A percentile compares a stretch with the other conserved stretches of the same genome.
Evolutionary conservation across 331 rosid species (phyloP).

Genomic region (Cydonia oblonga): DNA sequence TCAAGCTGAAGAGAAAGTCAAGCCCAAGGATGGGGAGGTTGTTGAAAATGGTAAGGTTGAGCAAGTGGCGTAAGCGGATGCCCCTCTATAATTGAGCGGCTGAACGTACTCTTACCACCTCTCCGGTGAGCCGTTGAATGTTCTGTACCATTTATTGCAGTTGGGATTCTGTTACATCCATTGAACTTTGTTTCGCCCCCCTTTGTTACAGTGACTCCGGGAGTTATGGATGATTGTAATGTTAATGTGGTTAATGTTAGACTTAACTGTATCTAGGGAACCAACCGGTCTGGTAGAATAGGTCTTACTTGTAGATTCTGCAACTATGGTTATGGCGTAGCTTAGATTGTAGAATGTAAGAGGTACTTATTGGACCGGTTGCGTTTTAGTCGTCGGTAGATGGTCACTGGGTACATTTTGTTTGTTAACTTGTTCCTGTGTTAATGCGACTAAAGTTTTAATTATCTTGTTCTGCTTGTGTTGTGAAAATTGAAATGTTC

Average conservation of each 20-base stretch:
- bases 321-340: conserved; percentile 7
- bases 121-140: conserved; percentile 28
- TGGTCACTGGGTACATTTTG: neutral
- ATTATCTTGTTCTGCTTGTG: neutral
- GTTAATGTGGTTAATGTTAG: conserved; percentile 16
- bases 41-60: conserved; percentile 35
- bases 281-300: conserved; percentile 20
- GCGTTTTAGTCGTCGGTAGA: neutral
- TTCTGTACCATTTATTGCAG: neutral
- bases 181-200: neutral
- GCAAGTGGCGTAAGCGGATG: conserved; percentile 28
- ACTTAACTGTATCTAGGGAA: conserved; percentile 27
- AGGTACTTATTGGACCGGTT: neutral
- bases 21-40: conserved; percentile 14
- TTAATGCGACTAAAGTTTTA: neutral
- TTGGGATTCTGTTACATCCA: conserved; percentile 4
- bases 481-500: neutral
- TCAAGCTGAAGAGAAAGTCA: conserved; percentile 3
- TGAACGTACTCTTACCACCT: conserved; percentile 20
- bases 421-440: neutral
- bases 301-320: conserved; percentile 17
- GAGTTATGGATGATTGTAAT: conserved; percentile 38
- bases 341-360: conserved; percentile 16
- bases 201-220: conserved; percentile 6
- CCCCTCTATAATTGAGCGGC: conserved; percentile 24